Evolutionary conservation across 768 basidiomycete species (phyloP), one percentile per base, ranked within the genome.

Genomic region (Gloeopeniophorella convolvens): DNA sequence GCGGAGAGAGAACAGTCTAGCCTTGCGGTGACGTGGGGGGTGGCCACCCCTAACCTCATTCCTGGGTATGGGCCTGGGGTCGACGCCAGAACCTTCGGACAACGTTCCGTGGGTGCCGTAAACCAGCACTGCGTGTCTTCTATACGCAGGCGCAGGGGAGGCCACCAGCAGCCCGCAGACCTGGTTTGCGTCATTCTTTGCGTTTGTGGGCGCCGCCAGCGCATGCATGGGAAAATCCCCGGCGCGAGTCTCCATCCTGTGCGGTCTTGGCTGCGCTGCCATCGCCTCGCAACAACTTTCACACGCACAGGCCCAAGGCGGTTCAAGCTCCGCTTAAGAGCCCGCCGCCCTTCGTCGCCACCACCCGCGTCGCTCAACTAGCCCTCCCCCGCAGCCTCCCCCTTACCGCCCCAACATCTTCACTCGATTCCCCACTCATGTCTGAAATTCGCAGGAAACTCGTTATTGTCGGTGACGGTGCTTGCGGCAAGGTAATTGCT

Each of bases 391-490:
- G 34, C 28, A 11, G 36, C 21, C 35, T 37, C 44, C 6, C 45
- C 37, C 27, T 48, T 42, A 45, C 42, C 45, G 45, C 54, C 41
- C 43, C 47, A 44, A 23, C 50, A 52, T 26, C 21, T 24, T 36
- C 45, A 35, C 37, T 50, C 28, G 18, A 20, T 18, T 28, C 39
- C 23, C 50, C 24, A 28, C 36, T 56, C 42, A 97, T 97, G 93
- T 85, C 92, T 67, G 94, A 96, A 77, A 95, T 97, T 71, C 82
- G 94, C 73, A 87, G 93, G 72, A 98, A 98, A 73, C 85, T 98
- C 62, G 94, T 98, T 69, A 96, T 97, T 69, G 94, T 98, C 60
- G 94, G 94, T 69, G 93, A 95, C 75, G 93, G 93, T 80, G 91
- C 90, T 71, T 94, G 90, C 62, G 91, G 90, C 73, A 92, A 93